These are phyloP conservation scores for Colletotrichum falcatum DNA, from an alignment of 2,329 filamentous ascomycete genomes.

Conservation along the genomic window DNA sequence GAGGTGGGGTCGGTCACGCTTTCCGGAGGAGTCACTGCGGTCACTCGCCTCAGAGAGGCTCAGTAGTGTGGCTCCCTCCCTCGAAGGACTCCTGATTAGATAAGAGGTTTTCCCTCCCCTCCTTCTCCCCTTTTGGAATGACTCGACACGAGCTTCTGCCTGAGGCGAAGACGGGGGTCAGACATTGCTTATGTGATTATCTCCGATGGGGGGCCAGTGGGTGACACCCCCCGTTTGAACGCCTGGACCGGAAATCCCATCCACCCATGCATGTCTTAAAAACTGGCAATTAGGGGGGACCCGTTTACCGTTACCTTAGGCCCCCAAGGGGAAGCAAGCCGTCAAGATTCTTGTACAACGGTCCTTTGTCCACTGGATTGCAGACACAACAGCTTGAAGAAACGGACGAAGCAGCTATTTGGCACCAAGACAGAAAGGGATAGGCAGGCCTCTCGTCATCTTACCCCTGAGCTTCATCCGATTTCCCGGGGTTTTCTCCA, in stretches of 20 bases:
- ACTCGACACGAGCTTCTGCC: neutral
- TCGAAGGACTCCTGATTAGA: constrained; percentile 25
- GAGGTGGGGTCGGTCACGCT: constrained; percentile 39
- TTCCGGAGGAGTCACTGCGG: constrained; percentile 17
- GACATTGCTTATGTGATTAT: neutral
- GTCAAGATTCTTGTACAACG: constrained; percentile 36
- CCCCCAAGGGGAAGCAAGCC: constrained; percentile 27
- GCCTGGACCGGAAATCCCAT: constrained; percentile 28
- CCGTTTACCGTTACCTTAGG: constrained; percentile 20
- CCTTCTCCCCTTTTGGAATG: neutral
- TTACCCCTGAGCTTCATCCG: constrained; percentile 14
- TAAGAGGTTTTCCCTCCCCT: neutral
- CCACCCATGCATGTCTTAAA: constrained; percentile 39
- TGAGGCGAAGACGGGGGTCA: neutral
- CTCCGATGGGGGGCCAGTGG: constrained; percentile 30
- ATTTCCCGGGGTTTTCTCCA: neutral
- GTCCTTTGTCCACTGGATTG: constrained; percentile 31
- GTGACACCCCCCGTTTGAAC: constrained; percentile 29
- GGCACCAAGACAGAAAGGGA: neutral
- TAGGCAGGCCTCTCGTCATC: neutral
- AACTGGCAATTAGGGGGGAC: constrained; percentile 38
- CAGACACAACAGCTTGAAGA: constrained; percentile 18
- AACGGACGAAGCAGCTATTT: constrained; percentile 27
- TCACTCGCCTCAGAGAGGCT: constrained; percentile 20
- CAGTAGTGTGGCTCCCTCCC: neutral